Evolutionary conservation across 371 early-diverging fungal species (phyloP).

Genomic region (Mucor saturninus): DNA sequence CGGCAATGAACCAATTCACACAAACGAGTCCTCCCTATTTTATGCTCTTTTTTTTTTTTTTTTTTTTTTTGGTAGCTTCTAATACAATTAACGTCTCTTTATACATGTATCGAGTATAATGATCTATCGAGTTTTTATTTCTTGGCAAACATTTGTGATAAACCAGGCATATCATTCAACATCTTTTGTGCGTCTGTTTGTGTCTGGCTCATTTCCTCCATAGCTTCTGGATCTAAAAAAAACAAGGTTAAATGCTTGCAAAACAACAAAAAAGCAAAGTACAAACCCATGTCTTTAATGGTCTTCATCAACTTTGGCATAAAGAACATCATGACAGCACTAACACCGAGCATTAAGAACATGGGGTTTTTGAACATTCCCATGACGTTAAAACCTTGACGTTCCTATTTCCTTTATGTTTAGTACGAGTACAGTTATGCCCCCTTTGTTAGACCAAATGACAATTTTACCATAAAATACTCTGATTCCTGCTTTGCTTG

Average conservation of each 20-base stretch:
- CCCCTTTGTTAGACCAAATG: not conserved
- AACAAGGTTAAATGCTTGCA: not conserved
- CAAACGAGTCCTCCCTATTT: too few species aligned
- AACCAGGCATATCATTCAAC: slow-evolving; percentile 46
- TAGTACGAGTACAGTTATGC: not conserved
- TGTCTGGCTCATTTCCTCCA: slow-evolving; percentile 41
- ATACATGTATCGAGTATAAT: too few species aligned
- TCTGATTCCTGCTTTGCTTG: slow-evolving; percentile 51
- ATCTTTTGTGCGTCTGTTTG: slow-evolving; percentile 48
- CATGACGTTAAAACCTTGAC: slow-evolving; percentile 49
- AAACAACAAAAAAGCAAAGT: not conserved
- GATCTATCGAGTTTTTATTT: not conserved
- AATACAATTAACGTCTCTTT: too few species aligned
- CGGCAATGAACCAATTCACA: too few species aligned
- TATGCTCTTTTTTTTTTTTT: too few species aligned
- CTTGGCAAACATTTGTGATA: slow-evolving; percentile 41
- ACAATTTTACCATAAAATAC: slow-evolving; percentile 48
- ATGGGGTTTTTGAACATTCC: slow-evolving; percentile 57
- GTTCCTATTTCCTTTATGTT: slow-evolving; percentile 28
- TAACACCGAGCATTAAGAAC: slow-evolving; percentile 55
- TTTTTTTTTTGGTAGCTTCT: too few species aligned
- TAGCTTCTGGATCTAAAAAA: slow-evolving; percentile 43
- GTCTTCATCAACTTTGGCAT: slow-evolving; percentile 54
- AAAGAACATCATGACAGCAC: slow-evolving; percentile 50
- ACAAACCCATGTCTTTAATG: slow-evolving; percentile 41